Evolutionary conservation across 495 filamentous ascomycete genomes (phyloP).

Genomic region (Xylaria grammica): DNA sequence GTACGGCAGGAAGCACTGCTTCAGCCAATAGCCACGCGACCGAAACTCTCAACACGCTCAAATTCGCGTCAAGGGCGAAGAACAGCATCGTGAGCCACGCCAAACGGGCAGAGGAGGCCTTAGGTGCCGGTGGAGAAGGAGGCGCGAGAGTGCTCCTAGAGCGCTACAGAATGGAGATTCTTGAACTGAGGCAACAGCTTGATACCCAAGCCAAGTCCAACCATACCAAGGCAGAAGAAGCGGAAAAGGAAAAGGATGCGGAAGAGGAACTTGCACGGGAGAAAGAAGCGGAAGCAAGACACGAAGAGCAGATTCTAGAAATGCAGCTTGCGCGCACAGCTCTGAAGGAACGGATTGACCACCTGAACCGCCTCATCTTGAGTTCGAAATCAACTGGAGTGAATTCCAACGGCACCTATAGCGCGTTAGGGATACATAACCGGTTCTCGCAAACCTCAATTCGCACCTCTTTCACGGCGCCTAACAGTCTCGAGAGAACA

Average conservation of each 20-base stretch:
- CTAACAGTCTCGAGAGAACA: slow-evolving; percentile 67
- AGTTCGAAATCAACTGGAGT: slow-evolving; percentile 95
- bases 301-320: slow-evolving; percentile 96
- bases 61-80: slow-evolving; percentile 94
- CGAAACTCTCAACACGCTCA: slow-evolving; percentile 94
- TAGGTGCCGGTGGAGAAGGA: slow-evolving; percentile 75
- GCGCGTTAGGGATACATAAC: slow-evolving; percentile 72
- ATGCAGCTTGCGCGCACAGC: slow-evolving; percentile 97
- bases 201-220: slow-evolving; percentile 70
- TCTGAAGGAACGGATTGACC: slow-evolving; percentile 95
- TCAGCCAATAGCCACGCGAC: slow-evolving; percentile 71
- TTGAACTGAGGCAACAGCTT: slow-evolving; percentile 78
- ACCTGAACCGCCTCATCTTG: slow-evolving; percentile 92
- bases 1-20: slow-evolving; percentile 66
- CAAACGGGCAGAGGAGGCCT: slow-evolving; percentile 89
- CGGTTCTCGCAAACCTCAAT: slow-evolving; percentile 64
- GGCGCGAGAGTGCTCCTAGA: slow-evolving; percentile 88
- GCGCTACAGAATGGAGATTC: slow-evolving; percentile 93
- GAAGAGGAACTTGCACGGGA: slow-evolving; percentile 74
- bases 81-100: slow-evolving; percentile 98
- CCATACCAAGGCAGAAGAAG: slow-evolving; percentile 69
- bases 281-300: slow-evolving; percentile 79
- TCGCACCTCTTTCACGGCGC: slow-evolving; percentile 75
- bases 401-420: slow-evolving; percentile 74
- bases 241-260: slow-evolving; percentile 62